phyloP scores from a whole-genome alignment of 2,329 filamentous ascomycete species.

The Talaromyces sp. region DNA sequence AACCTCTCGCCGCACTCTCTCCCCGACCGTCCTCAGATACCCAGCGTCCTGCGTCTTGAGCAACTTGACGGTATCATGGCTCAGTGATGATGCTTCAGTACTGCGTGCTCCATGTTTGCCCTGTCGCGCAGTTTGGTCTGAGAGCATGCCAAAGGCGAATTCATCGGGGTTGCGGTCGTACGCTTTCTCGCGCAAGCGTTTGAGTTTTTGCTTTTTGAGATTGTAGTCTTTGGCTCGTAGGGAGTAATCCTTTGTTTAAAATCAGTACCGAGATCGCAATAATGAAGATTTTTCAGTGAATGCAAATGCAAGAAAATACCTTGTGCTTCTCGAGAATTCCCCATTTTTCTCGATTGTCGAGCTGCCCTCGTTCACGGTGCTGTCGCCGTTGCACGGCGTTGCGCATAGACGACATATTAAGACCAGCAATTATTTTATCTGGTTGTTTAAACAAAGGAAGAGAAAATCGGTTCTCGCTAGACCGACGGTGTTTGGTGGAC shows the following conservation, averaged over 20 bases:
- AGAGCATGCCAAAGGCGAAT: constrained; percentile 61
- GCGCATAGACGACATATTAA: constrained; percentile 49
- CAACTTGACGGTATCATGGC: constrained; percentile 54
- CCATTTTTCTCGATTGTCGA: constrained; percentile 73
- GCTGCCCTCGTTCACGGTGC: constrained; percentile 86
- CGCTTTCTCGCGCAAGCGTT: constrained; percentile 54
- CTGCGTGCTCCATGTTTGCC: constrained; percentile 41
- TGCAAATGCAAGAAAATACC: constrained; percentile 35
- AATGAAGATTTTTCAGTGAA: neutral
- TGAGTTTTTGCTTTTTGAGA: constrained; percentile 54
- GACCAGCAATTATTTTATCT: neutral
- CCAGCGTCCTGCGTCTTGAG: constrained; percentile 61
- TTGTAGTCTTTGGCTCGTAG: constrained; percentile 61
- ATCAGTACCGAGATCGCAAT: neutral
- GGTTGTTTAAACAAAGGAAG: neutral
- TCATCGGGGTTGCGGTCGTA: constrained; percentile 60
- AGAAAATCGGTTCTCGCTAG: neutral
- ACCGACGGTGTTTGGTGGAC: neutral
- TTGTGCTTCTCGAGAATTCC: constrained; percentile 96
- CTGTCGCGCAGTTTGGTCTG: constrained; percentile 35
- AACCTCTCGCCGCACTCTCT: constrained; percentile 49
- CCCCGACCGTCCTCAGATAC: constrained; percentile 54
- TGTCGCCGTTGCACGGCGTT: constrained; percentile 70
- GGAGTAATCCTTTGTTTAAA: constrained; percentile 52
- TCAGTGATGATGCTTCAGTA: constrained; percentile 35